phyloP scores from a whole-genome alignment of 768 basidiomycete genomes.

The Naganishia kalamii region DNA sequence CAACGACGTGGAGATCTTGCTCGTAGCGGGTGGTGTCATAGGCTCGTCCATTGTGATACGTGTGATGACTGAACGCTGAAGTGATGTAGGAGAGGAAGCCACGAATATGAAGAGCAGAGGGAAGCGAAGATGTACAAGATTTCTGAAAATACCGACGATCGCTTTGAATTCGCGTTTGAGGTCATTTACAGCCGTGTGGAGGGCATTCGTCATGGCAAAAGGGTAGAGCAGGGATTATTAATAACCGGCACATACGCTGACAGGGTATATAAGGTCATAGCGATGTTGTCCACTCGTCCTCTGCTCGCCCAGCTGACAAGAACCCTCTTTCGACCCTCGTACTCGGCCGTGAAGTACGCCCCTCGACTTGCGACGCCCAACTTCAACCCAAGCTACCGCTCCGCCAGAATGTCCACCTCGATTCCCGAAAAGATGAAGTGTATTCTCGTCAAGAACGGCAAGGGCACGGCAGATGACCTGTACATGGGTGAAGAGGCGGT shows the following conservation, averaged over 20 bases:
- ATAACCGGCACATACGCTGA: neutral
- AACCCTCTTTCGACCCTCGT: neutral
- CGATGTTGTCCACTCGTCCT: neutral
- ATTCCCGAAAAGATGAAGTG: conserved; percentile 58
- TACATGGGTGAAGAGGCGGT: conserved; percentile 66
- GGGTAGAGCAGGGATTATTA: neutral
- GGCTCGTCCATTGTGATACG: neutral
- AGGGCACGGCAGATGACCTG: conserved; percentile 69
- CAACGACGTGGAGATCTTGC: conserved; percentile 9
- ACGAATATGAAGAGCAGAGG: neutral
- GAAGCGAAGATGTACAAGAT: too few relatives aligned
- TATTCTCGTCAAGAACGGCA: conserved; percentile 66
- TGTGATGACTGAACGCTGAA: neutral
- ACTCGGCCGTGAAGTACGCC: neutral
- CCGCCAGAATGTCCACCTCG: conserved; percentile 5
- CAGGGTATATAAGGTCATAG: neutral
- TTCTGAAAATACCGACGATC: too few relatives aligned
- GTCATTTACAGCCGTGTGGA: too few relatives aligned
- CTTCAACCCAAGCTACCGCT: neutral
- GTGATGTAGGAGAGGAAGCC: neutral
- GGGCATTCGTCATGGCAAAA: neutral
- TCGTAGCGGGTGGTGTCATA: neutral
- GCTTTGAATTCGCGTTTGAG: too few relatives aligned
- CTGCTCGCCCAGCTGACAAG: neutral
- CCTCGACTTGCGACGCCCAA: neutral